Evolutionary conservation across 208 protist genomes (phyloP).

Genomic region (Phytomonas sp.): DNA sequence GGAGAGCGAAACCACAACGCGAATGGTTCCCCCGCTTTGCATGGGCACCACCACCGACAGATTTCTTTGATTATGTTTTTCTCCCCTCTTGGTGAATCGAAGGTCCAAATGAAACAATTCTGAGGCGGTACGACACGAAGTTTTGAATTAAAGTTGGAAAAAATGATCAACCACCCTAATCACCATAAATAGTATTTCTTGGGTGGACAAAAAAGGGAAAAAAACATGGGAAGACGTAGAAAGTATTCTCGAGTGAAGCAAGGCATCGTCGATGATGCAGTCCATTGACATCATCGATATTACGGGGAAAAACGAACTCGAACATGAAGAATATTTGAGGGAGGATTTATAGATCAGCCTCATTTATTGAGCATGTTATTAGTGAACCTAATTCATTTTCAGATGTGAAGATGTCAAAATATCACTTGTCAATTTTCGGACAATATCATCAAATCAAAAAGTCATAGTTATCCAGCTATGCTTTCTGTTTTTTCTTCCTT

Average conservation of each 20-base stretch:
- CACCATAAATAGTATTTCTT: not conserved
- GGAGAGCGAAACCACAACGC: no score
- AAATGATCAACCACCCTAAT: not conserved
- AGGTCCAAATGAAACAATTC: no score
- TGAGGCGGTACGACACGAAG: no score
- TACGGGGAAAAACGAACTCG: not conserved
- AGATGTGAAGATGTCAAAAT: not conserved
- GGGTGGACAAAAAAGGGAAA: not conserved
- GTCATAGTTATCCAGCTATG: not conserved
- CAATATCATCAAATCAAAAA: not conserved
- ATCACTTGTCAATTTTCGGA: not conserved
- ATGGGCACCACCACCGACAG: not conserved
- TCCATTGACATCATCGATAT: not conserved
- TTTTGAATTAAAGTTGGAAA: no score
- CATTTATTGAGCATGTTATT: not conserved
- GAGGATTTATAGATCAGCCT: no score
- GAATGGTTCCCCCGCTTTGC: not conserved
- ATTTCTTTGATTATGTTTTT: not conserved
- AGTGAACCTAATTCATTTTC: not conserved
- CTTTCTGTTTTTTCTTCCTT: not conserved
- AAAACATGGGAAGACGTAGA: not conserved
- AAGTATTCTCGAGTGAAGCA: not conserved
- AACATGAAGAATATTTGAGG: no score
- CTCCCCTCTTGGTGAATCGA: no score
- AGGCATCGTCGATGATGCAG: not conserved